A percentile compares a stretch with the other conserved stretches of the same genome.
Evolutionary conservation across 805 yeast species (phyloP).

Genomic region (Nakazawaea holstii): DNA sequence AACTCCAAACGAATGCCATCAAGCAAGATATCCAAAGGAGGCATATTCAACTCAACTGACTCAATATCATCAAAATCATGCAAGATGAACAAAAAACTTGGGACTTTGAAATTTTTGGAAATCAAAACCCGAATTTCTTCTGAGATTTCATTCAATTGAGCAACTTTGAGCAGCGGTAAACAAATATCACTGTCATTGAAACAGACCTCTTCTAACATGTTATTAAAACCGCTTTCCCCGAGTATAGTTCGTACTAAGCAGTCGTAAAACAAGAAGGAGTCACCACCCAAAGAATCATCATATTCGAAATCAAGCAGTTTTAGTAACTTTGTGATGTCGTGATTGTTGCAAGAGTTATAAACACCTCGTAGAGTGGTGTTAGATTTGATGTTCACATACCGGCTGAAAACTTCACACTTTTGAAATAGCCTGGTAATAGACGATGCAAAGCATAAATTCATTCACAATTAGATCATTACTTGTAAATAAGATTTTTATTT

Average conservation of each 20-base stretch:
- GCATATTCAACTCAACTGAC: background rate
- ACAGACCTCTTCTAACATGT: background rate
- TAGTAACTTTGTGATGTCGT: background rate
- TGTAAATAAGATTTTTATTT: too few species aligned
- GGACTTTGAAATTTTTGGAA: background rate
- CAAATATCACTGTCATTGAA: too few species aligned
- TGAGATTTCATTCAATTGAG: background rate
- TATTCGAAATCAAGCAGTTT: background rate
- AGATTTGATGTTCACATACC: too few species aligned
- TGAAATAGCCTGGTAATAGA: background rate
- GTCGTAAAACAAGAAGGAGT: conserved; percentile 4
- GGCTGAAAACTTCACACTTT: background rate
- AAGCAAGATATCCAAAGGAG: background rate
- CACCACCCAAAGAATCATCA: background rate
- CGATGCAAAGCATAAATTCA: conserved; percentile 3
- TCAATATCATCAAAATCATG: background rate
- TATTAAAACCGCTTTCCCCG: background rate
- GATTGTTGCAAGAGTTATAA: background rate
- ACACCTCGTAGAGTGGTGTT: too few species aligned
- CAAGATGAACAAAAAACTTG: background rate
- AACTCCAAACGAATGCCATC: background rate
- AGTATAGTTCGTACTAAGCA: background rate
- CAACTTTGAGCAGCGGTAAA: conserved; percentile 1
- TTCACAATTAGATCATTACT: background rate
- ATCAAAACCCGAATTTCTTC: background rate